These are phyloP conservation scores for Microthlaspi erraticum DNA, from an alignment of 345 rosid species.

Conservation along the genomic window DNA sequence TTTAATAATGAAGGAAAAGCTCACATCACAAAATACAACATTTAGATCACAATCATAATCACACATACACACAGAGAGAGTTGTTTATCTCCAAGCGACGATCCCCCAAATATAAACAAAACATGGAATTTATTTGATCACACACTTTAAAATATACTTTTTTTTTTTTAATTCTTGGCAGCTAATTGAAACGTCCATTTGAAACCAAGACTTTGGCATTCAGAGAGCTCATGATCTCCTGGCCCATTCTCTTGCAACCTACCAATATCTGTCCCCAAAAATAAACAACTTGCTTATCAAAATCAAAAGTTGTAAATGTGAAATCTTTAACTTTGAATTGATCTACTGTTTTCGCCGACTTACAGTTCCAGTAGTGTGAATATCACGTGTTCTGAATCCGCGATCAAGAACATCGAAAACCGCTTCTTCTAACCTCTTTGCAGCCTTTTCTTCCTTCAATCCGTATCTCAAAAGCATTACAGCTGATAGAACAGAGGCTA, in stretches of 20 bases:
- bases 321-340: not conserved
- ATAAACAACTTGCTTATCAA: not conserved
- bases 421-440: slow-evolving; percentile 31
- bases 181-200: not conserved
- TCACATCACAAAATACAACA: not conserved
- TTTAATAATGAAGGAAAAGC: not conserved
- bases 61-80: not conserved
- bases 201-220: not conserved
- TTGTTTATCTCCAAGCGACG: not conserved
- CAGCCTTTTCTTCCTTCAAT: slow-evolving; percentile 35
- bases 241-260: slow-evolving; percentile 27
- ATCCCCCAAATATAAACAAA: not conserved
- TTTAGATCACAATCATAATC: not conserved
- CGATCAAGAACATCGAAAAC: slow-evolving; percentile 32
- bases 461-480: slow-evolving; percentile 39
- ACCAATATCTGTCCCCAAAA: slow-evolving; percentile 3
- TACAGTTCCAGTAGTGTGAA: slow-evolving; percentile 27
- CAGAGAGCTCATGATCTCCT: slow-evolving; percentile 21
- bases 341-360: not conserved
- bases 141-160: not conserved
- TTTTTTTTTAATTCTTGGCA: not conserved
- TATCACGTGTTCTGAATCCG: slow-evolving; percentile 38
- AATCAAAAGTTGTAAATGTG: not conserved
- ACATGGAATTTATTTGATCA: not conserved
- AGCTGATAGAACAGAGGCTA: slow-evolving; percentile 33